phyloP scores from a whole-genome alignment of 2,329 filamentous ascomycete genomes.

The Davidsoniella eucalypti region DNA sequence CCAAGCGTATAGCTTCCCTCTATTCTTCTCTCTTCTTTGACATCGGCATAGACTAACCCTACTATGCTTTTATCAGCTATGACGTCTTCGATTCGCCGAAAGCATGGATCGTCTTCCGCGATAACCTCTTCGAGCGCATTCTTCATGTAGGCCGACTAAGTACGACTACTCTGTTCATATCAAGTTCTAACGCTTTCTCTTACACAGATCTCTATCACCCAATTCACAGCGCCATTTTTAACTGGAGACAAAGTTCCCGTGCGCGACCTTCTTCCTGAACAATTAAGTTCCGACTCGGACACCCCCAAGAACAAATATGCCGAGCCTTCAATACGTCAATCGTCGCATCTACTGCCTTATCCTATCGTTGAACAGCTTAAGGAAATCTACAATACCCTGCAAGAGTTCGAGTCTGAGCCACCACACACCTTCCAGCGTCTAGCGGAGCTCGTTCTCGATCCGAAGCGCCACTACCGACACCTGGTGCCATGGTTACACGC shows the following conservation, averaged over 20 bases:
- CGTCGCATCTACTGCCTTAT: slow-evolving; percentile 38
- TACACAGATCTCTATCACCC: slow-evolving; percentile 3
- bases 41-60: not conserved
- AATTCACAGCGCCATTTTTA: slow-evolving; percentile 7
- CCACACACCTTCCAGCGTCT: slow-evolving; percentile 89
- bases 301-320: slow-evolving; percentile 16
- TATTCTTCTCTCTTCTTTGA: not conserved
- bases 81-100: slow-evolving; percentile 2
- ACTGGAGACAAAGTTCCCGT: slow-evolving; percentile 6
- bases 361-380: slow-evolving; percentile 46
- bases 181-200: not conserved
- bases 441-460: slow-evolving; percentile 66
- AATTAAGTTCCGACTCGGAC: slow-evolving; percentile 18
- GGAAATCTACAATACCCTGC: slow-evolving; percentile 45
- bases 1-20: not conserved
- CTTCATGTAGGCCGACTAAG: not conserved
- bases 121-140: slow-evolving; percentile 10
- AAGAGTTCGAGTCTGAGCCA: slow-evolving; percentile 55
- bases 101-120: slow-evolving; percentile 9
- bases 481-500: slow-evolving; percentile 78
- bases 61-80: not conserved
- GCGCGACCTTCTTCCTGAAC: slow-evolving; percentile 4
- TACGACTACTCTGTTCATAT: not conserved
- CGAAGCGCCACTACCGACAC: slow-evolving; percentile 62
- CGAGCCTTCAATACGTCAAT: slow-evolving; percentile 15